phyloP scores from a whole-genome alignment of 441 rosid species.

The Gossypium davidsonii region DNA sequence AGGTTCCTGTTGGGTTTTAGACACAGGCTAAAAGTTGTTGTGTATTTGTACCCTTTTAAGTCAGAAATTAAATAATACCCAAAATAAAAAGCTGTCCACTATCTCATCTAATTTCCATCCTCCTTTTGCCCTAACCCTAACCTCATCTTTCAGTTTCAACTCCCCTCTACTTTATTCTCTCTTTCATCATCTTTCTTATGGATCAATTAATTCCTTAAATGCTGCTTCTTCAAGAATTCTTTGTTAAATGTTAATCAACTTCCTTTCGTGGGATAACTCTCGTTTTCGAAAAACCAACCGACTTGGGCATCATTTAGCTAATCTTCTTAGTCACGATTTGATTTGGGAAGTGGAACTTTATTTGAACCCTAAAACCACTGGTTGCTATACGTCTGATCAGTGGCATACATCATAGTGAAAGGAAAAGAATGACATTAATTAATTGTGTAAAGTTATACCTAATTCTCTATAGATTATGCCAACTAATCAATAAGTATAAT shows the following conservation, averaged over 20 bases:
- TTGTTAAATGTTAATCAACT: too few relatives aligned
- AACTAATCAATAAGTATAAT: not conserved
- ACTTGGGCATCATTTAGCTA: too few relatives aligned
- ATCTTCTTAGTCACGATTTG: too few relatives aligned
- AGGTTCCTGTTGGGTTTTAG: not conserved
- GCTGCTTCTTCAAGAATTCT: too few relatives aligned
- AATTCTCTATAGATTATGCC: not conserved
- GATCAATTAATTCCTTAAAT: not conserved
- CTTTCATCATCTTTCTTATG: not conserved
- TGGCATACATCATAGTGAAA: not conserved
- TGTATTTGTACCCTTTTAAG: not conserved
- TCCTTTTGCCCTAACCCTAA: not conserved
- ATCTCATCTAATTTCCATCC: not conserved
- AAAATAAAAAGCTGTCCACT: not conserved
- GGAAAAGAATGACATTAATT: not conserved
- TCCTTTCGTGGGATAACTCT: too few relatives aligned
- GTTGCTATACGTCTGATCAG: not conserved
- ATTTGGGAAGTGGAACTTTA: too few relatives aligned
- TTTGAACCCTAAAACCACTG: not conserved
- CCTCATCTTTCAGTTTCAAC: not conserved
- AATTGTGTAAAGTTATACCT: not conserved
- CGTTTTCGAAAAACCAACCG: too few relatives aligned
- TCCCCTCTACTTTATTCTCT: not conserved
- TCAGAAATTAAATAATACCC: not conserved
- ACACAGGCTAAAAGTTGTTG: not conserved